Conservation (phyloP, 1,139 yeast genomes). For the Kurtzmaniella natalensis region DNA sequence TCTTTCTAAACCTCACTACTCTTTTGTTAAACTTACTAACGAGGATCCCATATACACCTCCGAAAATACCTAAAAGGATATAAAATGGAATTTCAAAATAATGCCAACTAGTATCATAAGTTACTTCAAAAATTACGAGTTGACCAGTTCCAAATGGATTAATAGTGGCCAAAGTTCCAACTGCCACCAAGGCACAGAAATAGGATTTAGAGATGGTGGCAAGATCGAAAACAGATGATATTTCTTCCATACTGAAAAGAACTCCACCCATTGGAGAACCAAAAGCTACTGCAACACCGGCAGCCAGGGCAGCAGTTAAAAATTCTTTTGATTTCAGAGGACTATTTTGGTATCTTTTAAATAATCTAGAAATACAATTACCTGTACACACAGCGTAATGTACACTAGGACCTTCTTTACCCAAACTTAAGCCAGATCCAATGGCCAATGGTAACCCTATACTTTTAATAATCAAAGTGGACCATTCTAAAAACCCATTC, state of each 20-base stretch:
- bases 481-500: slow-evolving; percentile 71
- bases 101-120: slow-evolving; percentile 83
- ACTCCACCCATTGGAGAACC: slow-evolving; percentile 77
- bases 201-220: slow-evolving; percentile 88
- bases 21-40: slow-evolving; percentile 76
- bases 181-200: slow-evolving; percentile 87
- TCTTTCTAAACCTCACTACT: slow-evolving; percentile 75
- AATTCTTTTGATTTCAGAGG: slow-evolving; percentile 54
- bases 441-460: slow-evolving; percentile 83
- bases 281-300: slow-evolving; percentile 74
- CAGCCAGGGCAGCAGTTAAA: slow-evolving; percentile 58
- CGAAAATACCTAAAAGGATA: slow-evolving; percentile 77
- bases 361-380: slow-evolving; percentile 54
- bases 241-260: slow-evolving; percentile 68
- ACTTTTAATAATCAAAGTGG: slow-evolving; percentile 71
- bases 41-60: slow-evolving; percentile 84
- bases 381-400: slow-evolving; percentile 86
- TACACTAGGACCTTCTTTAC: slow-evolving; percentile 84
- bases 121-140: slow-evolving; percentile 84
- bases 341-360: slow-evolving; percentile 39
- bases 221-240: slow-evolving; percentile 65
- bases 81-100: slow-evolving; percentile 81
- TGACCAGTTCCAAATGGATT: slow-evolving; percentile 96
- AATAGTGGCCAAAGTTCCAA: slow-evolving; percentile 66
- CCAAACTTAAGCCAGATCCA: slow-evolving; percentile 75